phyloP scores from a whole-genome alignment of 164 flowering plant species.

The Magnolia kwangsiensis region DNA sequence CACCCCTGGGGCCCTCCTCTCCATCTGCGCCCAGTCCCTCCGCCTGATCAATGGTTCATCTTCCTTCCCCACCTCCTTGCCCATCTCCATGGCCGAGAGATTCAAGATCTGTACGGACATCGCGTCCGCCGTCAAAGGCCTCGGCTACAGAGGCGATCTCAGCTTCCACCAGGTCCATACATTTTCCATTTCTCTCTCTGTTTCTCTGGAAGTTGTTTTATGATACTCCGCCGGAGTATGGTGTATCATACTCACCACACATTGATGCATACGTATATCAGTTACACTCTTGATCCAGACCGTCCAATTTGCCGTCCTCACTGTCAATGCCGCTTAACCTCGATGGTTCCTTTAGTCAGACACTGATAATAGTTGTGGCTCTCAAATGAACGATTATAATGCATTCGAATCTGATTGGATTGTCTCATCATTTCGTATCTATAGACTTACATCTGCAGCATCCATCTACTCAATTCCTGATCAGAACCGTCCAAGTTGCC shows the following conservation, averaged over 20 bases:
- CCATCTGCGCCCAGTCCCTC: constrained; percentile 59
- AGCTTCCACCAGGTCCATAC: constrained; percentile 62
- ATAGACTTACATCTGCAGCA: no score
- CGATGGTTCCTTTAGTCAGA: no score
- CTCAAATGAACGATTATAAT: no score
- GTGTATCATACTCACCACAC: not conserved
- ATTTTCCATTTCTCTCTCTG: not conserved
- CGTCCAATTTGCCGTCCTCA: not conserved
- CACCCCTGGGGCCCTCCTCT: constrained; percentile 37
- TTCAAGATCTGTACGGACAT: constrained; percentile 53
- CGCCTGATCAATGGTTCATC: constrained; percentile 33
- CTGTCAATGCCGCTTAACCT: no score
- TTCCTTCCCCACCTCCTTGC: constrained; percentile 30
- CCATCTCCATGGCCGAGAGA: constrained; percentile 48
- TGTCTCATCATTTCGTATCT: no score
- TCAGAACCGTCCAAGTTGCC: no score
- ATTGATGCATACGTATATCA: not conserved
- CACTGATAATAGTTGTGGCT: no score
- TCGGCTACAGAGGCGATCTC: constrained; percentile 62
- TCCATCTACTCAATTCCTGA: no score
- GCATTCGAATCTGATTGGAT: no score
- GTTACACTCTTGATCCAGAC: not conserved
- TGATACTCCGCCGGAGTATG: not conserved
- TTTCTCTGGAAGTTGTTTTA: no score
- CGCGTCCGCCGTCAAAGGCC: constrained; percentile 34